Percentiles rank a stretch among this genome's conserved stretches.
These are phyloP conservation scores for Harringtonia aguacate DNA, from an alignment of 2,329 filamentous ascomycete species.

Conservation along the genomic window DNA sequence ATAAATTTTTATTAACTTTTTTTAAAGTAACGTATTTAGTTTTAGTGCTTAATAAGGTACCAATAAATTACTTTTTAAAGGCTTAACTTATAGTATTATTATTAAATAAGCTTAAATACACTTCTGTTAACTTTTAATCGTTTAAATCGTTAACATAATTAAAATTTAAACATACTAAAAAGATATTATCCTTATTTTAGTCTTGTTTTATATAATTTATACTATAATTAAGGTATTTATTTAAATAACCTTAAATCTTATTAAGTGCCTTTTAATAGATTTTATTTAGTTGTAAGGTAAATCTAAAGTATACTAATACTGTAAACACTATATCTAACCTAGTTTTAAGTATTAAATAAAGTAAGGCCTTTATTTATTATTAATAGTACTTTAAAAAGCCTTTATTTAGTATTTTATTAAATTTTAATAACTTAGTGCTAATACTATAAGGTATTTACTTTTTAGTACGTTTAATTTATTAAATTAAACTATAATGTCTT, in stretches of 20 bases:
- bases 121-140: too few species aligned
- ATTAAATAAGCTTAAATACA: too few species aligned
- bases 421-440: too few species aligned
- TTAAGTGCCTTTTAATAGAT: background rate
- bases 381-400: background rate
- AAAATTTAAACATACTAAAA: too few species aligned
- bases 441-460: too few species aligned
- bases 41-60: background rate
- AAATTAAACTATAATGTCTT: too few species aligned
- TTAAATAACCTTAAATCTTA: background rate
- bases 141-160: too few species aligned
- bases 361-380: background rate
- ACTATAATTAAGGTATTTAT: background rate
- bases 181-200: too few species aligned
- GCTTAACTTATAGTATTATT: too few species aligned
- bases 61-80: too few species aligned
- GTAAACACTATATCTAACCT: background rate
- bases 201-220: background rate
- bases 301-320: too few species aligned
- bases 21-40: background rate
- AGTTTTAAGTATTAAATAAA: background rate
- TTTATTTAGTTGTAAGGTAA: background rate
- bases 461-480: too few species aligned
- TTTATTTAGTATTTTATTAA: background rate
- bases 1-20: background rate